Conservation (phyloP, 2,329 filamentous ascomycete species). For the Daldinia eschscholtzii region DNA sequence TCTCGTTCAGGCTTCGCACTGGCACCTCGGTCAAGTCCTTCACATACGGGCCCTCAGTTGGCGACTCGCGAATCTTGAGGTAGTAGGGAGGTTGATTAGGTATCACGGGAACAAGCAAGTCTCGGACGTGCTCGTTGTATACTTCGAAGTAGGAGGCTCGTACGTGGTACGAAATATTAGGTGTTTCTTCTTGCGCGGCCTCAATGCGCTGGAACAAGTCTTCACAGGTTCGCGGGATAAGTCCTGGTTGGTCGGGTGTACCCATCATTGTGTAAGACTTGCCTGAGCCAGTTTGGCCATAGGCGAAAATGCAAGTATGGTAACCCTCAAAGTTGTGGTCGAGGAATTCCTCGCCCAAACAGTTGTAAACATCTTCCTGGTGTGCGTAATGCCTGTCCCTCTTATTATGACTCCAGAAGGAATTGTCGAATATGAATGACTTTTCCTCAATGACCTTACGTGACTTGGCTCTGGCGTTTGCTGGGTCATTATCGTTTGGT, state of each 20-base stretch:
- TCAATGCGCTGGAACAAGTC: constrained; percentile 96
- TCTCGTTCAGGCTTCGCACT: constrained; percentile 87
- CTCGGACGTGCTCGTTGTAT: constrained; percentile 98
- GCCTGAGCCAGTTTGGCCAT: constrained; percentile 96
- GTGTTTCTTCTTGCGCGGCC: constrained; percentile 78
- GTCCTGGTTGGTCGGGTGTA: constrained; percentile 81
- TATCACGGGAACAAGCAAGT: constrained; percentile 82
- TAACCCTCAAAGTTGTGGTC: constrained; percentile 99
- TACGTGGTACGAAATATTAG: constrained; percentile 96
- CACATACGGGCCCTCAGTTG: constrained; percentile 94
- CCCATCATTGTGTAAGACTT: constrained; percentile 99
- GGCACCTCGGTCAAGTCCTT: constrained; percentile 96
- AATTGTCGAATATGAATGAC: constrained; percentile 95
- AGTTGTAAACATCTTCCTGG: constrained; percentile 94
- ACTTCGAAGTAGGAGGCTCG: constrained; percentile 99
- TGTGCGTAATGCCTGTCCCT: constrained; percentile 87
- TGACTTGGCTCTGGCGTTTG: constrained; percentile 70
- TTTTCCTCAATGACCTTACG: constrained; percentile 88
- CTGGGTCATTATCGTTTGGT: constrained; percentile 69
- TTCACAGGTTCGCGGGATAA: constrained; percentile 95
- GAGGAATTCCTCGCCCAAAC: constrained; percentile 93
- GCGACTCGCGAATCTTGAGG: constrained; percentile 96
- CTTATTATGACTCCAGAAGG: constrained; percentile 93
- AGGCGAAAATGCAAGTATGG: constrained; percentile 98
- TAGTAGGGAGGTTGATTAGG: constrained; percentile 84